Base-by-base conservation (phyloP, 2,329 filamentous ascomycete species). In the Cryphonectria radicalis region DNA sequence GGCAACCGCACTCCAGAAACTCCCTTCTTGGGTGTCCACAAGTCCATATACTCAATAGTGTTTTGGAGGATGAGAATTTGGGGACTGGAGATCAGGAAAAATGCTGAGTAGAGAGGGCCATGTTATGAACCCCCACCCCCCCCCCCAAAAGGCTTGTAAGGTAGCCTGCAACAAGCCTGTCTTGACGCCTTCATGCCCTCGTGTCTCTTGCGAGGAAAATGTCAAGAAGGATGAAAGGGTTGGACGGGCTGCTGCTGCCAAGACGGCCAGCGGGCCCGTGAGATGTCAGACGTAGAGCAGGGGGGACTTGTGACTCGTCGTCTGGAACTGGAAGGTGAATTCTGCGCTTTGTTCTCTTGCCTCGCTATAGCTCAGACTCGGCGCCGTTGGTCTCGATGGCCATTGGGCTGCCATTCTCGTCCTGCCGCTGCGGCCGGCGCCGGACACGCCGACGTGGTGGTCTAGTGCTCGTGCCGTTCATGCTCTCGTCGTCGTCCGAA, bases 351-450 rank as follows among this genome's bases (percentile, higher is more conserved):
- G 32, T 32, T 43, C 59, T 43, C 59, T 42, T 64, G 59, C 32
- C 28, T 53, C 42, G 50, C 75, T 76, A 85, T 67, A 89, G 84
- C 79, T 88, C 87, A 46, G 87, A 88, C 77, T 89, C 87, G 70
- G 83, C 87, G 68, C 86, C 87, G 72, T 89, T 88, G 5, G 86
- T 81, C 74, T 88, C 88, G 66, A 88, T 74, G 4, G 82, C 82
- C 86, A 89, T 89, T 5, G 87, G 86, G 74, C 87, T 89, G 53
- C 86, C 87, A 74, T 87, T 88, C 74, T 86, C 84, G 57, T 80
- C 80, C 74, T 84, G 84, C 71, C 83, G 62, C 74, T 82, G 82
- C 13, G 63, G 63, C 66, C 83, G 82, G 63, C 82, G 79, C 66
- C 82, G 81, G 55, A 80, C 77, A 71, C 79, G 82, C 25, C 82